These are phyloP conservation scores for Grosmannia serpens DNA, from an alignment of 2,329 filamentous ascomycete species.

Conservation along the genomic window DNA sequence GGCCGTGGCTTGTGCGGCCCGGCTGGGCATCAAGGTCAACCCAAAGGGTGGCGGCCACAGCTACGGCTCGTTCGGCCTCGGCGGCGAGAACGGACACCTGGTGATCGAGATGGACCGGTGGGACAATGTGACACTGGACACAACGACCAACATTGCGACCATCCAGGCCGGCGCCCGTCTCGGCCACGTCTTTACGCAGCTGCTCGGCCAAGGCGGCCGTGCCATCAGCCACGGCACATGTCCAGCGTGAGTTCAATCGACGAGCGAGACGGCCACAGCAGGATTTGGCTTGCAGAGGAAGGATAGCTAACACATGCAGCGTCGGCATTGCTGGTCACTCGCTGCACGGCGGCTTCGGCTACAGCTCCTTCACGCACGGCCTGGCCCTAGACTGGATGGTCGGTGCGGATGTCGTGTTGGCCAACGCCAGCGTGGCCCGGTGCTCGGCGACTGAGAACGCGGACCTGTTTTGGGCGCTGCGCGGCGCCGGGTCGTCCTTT, in stretches of 20 bases:
- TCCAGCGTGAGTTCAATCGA: constrained; percentile 30
- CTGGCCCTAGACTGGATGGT: constrained; percentile 25
- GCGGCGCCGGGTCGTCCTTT: constrained; percentile 29
- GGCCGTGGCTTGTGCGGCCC: constrained; percentile 32
- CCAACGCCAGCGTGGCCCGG: constrained; percentile 21
- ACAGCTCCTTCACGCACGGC: constrained; percentile 24
- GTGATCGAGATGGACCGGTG: constrained; percentile 35
- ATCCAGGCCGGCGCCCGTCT: constrained; percentile 38
- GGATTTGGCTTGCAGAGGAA: neutral
- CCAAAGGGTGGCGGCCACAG: constrained; percentile 40
- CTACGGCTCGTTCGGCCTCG: constrained; percentile 36
- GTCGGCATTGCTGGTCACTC: constrained; percentile 29
- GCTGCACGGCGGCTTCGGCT: constrained; percentile 28
- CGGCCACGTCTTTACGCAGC: constrained; percentile 31
- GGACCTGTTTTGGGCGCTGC: constrained; percentile 32
- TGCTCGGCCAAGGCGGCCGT: constrained; percentile 25
- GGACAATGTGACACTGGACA: constrained; percentile 29
- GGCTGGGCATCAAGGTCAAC: constrained; percentile 32
- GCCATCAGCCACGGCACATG: constrained; percentile 41
- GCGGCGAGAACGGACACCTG: constrained; percentile 35
- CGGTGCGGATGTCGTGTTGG: constrained; percentile 24
- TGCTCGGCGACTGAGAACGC: constrained; percentile 21
- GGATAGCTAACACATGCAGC: constrained; percentile 9
- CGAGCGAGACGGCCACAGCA: too few species aligned
- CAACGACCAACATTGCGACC: constrained; percentile 26